These are phyloP conservation scores for Coemansia sp. DNA, from an alignment of 192 early-diverging fungal genomes.

Conservation along the genomic window DNA sequence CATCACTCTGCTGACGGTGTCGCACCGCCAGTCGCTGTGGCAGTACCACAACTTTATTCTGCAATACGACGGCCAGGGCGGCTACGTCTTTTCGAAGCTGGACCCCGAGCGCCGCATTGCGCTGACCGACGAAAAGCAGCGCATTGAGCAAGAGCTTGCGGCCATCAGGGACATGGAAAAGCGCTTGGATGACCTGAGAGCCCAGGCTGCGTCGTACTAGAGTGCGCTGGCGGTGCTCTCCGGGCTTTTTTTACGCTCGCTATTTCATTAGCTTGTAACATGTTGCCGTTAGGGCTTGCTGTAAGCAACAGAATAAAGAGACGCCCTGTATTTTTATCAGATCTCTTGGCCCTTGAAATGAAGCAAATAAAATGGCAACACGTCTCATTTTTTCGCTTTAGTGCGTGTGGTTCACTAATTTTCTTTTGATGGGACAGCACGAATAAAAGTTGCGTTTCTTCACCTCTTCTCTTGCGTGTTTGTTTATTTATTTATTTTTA, in stretches of 20 bases:
- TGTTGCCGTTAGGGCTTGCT: too few species aligned
- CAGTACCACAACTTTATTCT: conserved; percentile 96
- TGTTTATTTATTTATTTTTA: conserved; percentile 7
- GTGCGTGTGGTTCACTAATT: neutral
- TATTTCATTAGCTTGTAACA: too few species aligned
- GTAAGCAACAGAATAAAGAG: too few species aligned
- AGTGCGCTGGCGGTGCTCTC: neutral
- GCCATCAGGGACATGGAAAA: conserved; percentile 39
- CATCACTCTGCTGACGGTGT: conserved; percentile 92
- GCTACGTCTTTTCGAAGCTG: conserved; percentile 89
- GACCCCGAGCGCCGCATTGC: conserved; percentile 85
- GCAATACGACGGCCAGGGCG: conserved; percentile 96
- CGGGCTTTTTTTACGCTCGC: neutral
- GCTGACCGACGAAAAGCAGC: conserved; percentile 90
- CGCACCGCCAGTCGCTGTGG: conserved; percentile 94
- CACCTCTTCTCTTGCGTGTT: neutral
- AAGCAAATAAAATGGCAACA: too few species aligned
- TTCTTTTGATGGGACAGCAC: neutral
- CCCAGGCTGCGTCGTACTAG: conserved; percentile 25
- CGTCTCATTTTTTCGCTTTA: too few species aligned
- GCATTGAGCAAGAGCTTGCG: conserved; percentile 59
- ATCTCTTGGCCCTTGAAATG: too few species aligned
- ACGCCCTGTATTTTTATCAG: too few species aligned
- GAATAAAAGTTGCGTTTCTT: neutral
- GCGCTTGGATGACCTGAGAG: conserved; percentile 36